These are phyloP conservation scores for Exophiala alcalophila DNA, from an alignment of 2,329 filamentous ascomycete genomes.

Conservation along the genomic window DNA sequence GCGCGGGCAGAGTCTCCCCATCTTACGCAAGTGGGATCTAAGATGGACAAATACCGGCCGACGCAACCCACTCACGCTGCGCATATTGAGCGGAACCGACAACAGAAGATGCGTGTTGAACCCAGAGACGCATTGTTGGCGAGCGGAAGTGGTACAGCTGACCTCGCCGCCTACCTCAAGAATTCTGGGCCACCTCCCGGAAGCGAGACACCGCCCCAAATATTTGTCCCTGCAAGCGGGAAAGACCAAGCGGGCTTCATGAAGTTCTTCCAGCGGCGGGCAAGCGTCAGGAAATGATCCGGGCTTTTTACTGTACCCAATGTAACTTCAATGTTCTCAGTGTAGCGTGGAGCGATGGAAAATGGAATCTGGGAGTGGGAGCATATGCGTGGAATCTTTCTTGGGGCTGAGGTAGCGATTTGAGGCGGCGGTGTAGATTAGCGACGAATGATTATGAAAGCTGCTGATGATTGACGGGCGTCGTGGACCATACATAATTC, in stretches of 20 bases:
- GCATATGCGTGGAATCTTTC: too few relatives aligned
- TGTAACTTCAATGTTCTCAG: too few relatives aligned
- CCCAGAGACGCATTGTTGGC: slow-evolving; percentile 17
- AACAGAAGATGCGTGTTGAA: slow-evolving; percentile 24
- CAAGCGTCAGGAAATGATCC: slow-evolving; percentile 20
- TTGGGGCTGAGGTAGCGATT: too few relatives aligned
- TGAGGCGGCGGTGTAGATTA: too few relatives aligned
- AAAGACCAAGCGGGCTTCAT: slow-evolving; percentile 35
- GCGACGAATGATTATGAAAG: too few relatives aligned
- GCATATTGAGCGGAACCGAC: slow-evolving; percentile 40
- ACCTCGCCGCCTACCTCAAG: slow-evolving; percentile 70
- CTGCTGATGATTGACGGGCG: too few relatives aligned
- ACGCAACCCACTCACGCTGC: slow-evolving; percentile 38
- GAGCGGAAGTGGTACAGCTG: slow-evolving; percentile 52
- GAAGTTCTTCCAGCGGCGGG: slow-evolving; percentile 37
- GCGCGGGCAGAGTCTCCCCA: slow-evolving; percentile 29
- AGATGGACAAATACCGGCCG: slow-evolving; percentile 33
- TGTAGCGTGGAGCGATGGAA: too few relatives aligned
- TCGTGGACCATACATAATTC: too few relatives aligned
- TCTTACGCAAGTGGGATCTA: slow-evolving; percentile 32
- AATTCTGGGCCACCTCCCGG: slow-evolving; percentile 61
- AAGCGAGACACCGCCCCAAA: slow-evolving; percentile 18
- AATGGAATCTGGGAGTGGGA: too few relatives aligned
- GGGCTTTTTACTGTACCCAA: too few relatives aligned
- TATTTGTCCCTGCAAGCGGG: slow-evolving; percentile 18